Evolutionary conservation across 2,329 filamentous ascomycete genomes (phyloP), one percentile per base, ranked within the genome.

Genomic region (Camptophora hylomeconis): DNA sequence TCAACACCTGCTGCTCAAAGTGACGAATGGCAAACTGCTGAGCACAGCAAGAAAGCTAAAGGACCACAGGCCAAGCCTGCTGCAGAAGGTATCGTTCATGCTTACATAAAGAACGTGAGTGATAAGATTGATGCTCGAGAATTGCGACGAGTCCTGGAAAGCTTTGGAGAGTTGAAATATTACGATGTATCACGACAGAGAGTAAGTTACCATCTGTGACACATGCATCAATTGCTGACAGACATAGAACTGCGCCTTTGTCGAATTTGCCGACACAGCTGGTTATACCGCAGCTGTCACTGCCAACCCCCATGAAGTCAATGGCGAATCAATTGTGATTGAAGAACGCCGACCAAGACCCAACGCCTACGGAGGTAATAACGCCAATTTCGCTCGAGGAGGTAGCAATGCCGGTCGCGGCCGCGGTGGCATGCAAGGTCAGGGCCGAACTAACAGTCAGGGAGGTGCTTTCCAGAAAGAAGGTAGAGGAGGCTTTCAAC

Each of bases 81-180:
- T 25, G 80, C 86, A 48, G 79, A 82, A 48, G 78, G 87, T 39
- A 72, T 72, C 38, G 76, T 76, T 30, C 71, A 84, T 44, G 89
- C 80, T 12, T 95, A 94, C 56, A 83, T 98, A 56, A 93, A 93
- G 66, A 92, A 87, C 46, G 87, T 95, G 27, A 87, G 76, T 27
- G 84, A 92, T 18, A 86, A 84, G 59, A 76, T 98, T 29, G 71
- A 81, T 50, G 69, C 75, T 9, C 70, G 73, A 21, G 72, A 82
- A 25, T 65, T 98, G 35, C 77, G 69, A 54, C 65, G 67, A 30
- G 68, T 72, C 30, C 63, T 98, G 28, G 65, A 73, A 44, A 72
- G 75, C 45, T 84, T 76, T 38, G 72, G 72, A 38, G 71, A 75
- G 49, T 51, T 76, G 26, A 59, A 60, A 36, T 73, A 75, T 50